Percentiles rank a stretch among this genome's conserved stretches.
phyloP scores from a whole-genome alignment of 148 eudicot genomes.

The Nyssa sinensis region DNA sequence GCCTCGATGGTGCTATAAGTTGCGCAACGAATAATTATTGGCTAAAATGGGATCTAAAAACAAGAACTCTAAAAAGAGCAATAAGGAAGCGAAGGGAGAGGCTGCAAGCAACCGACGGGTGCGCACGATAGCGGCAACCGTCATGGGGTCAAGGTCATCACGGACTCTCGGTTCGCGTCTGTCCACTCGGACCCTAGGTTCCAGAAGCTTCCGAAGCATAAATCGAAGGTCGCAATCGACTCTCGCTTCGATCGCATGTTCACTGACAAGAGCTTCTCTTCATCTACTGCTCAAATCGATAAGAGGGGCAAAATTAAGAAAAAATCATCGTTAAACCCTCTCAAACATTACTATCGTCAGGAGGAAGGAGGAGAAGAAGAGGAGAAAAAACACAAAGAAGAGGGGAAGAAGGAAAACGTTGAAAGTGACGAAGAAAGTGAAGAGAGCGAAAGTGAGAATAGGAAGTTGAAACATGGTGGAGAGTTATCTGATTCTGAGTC shows the following conservation, averaged over 20 bases:
- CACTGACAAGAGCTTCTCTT: constrained; percentile 56
- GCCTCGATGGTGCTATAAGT: background rate
- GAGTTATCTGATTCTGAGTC: constrained; percentile 19
- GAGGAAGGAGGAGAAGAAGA: constrained; percentile 33
- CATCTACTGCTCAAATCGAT: constrained; percentile 58
- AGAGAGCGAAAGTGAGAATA: constrained; percentile 20
- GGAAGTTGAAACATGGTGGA: constrained; percentile 12
- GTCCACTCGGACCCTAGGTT: constrained; percentile 79
- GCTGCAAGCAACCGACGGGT: background rate
- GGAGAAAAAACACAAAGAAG: constrained; percentile 16
- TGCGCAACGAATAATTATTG: background rate
- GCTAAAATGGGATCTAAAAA: constrained; percentile 45
- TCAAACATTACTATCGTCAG: constrained; percentile 54
- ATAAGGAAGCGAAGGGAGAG: background rate
- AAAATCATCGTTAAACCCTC: constrained; percentile 34
- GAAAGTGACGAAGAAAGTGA: constrained; percentile 26
- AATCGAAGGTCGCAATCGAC: constrained; percentile 60
- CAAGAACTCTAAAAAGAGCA: constrained; percentile 28
- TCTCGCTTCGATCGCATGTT: constrained; percentile 63
- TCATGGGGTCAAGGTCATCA: constrained; percentile 26
- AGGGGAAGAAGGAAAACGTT: constrained; percentile 12
- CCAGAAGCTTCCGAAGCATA: constrained; percentile 53
- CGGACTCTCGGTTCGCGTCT: constrained; percentile 64
- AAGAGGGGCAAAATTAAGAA: constrained; percentile 67
- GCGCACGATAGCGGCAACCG: constrained; percentile 5